Evolutionary conservation across 306 rosid species (phyloP), one percentile per base, ranked within the genome.

Genomic region (Senna siamea): DNA sequence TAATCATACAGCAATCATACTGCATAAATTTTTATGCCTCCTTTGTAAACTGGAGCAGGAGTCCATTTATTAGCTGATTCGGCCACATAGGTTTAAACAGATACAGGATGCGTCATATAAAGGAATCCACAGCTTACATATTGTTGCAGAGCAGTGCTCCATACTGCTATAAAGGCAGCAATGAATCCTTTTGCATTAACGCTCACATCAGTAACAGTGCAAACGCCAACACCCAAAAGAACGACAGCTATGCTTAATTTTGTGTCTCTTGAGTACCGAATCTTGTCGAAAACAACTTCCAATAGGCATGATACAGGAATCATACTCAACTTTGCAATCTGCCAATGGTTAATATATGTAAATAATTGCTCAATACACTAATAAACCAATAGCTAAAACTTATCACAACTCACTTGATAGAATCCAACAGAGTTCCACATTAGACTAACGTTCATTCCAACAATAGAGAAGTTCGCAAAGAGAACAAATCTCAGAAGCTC

Each of bases 341-440:
- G 89, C 66, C 70, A 66, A 72, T 73, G 40, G 72, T 70, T 61
- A 19, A 44, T 41, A 6, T 5, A 68, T 61, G 65, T 68, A 79
- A 66, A 67, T 57, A 83, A 79, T 71, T 52, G 53, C 71, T 56
- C 62, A 54, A 76, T 41, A 23, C 48, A 76, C 41, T 20, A 65
- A 68, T 14, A 60, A 66, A 71, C 47, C 50, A 50, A 44, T 40
- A 72, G 61, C 71, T 53, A 23, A 82, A 77, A 76, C 61, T 18
- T 14, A 61, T 63, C 40, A 22, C 51, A 78, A 65, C 71, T 79
- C 80, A 85, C 97, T 89, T 91, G 97, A 87, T 91, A 91, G 82
- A 91, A 91, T 84, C 97, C 97, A 67, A 91, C 97, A 2, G 97
- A 91, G 83, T 91, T 91, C 97, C 94, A 91, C 97, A 91, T 91